Base-by-base conservation (phyloP, 2,329 filamentous ascomycete species). In the Calonectria crousiana region DNA sequence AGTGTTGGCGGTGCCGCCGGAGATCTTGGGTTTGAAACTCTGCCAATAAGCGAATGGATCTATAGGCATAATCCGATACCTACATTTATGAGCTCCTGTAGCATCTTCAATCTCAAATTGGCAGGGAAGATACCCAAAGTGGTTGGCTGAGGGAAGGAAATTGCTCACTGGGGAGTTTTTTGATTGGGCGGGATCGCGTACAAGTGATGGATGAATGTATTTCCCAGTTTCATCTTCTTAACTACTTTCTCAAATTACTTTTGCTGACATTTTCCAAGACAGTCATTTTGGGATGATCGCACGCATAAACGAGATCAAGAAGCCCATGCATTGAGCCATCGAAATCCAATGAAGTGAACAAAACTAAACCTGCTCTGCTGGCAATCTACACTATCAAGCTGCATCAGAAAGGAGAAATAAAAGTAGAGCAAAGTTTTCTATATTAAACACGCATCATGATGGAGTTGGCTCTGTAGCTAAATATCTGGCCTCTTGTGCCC, bases 241-340 rank as follows among this genome's bases (percentile, higher is more conserved):
- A 23, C 23, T 11, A 47, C 2, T 13, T 47, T 1, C 4, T 23
- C n/a, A 6, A 47, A 23, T 8, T 10, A 6, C 23, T 13, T 3
- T 13, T 9, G 4, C 2, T 23, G 44, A 6, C 1, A 23, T 6
- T 23, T 23, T 23, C 23, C 4, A 20, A 1, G 3, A 1, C 4
- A 47, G n/a, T 44, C 6, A 9, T 44, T 10, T 20, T 1, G 8
- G 6, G 41, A 18, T 44, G 6, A 20, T 44, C 18, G 6, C 6
- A 6, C 18, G 41, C 18, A n/a, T 9, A 20, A 1, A 44, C 18
- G 8, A 44, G 41, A 44, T 5, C 41, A 20, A 0, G 18, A 18
- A 44, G 6, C 41, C 18, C 41, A 4, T n/a, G 8, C 41, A 44
- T n/a, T 44, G 41, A n/a, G 6, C 18, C 6, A 41, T 41, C 5